phyloP scores from a whole-genome alignment of 257 asterid genomes.

The Solanum peruvianum region DNA sequence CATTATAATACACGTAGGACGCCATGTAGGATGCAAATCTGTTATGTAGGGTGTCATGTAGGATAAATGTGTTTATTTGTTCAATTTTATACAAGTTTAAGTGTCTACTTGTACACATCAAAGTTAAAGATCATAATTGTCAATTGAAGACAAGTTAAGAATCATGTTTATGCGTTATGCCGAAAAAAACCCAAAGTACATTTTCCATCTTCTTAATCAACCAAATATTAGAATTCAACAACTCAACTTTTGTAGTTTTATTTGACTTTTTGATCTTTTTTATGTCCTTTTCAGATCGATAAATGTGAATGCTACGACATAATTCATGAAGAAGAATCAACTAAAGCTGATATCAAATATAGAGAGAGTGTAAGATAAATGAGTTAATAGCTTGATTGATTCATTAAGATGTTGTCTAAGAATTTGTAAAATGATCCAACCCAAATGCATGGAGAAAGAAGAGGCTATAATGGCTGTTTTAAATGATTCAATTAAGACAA shows the following conservation, averaged over 20 bases:
- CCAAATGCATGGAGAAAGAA: neutral
- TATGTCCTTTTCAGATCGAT: neutral
- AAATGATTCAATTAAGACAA: neutral
- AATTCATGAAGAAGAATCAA: neutral
- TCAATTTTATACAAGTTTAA: too few relatives aligned
- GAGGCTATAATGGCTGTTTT: neutral
- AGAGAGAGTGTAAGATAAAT: slow-evolving; percentile 9
- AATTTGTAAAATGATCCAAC: neutral
- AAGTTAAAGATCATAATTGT: too few relatives aligned
- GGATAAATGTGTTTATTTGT: too few relatives aligned
- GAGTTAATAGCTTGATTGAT: slow-evolving; percentile 16
- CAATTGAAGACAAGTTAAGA: too few relatives aligned
- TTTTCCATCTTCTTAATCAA: too few relatives aligned
- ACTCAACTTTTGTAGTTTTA: neutral
- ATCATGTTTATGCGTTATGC: too few relatives aligned
- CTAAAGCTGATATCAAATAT: neutral
- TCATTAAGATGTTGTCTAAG: neutral
- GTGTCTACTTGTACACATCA: too few relatives aligned
- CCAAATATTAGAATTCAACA: too few relatives aligned
- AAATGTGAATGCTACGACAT: slow-evolving; percentile 24
- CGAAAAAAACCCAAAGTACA: too few relatives aligned
- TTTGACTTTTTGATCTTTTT: neutral
- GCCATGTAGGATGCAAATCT: too few relatives aligned
- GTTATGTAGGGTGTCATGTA: too few relatives aligned
- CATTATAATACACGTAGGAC: too few relatives aligned